phyloP scores from a whole-genome alignment of 495 filamentous ascomycete genomes.

The Podospora comata region DNA sequence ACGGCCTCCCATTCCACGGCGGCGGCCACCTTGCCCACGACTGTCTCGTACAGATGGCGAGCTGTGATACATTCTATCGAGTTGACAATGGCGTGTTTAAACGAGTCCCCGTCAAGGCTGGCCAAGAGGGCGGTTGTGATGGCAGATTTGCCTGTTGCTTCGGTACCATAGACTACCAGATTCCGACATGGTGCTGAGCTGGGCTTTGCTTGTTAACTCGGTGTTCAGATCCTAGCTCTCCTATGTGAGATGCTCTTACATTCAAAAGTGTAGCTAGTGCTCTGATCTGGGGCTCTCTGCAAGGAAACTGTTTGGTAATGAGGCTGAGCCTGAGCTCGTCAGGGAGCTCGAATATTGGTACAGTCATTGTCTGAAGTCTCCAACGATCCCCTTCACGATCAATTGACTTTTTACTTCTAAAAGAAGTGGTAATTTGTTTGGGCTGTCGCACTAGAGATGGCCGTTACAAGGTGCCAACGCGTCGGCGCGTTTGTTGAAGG shows the following conservation, averaged over 20 bases:
- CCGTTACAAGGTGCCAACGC: background rate
- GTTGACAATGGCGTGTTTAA: conserved; percentile 68
- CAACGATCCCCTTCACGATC: background rate
- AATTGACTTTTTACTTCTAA: background rate
- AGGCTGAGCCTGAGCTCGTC: conserved; percentile 52
- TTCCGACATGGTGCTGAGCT: conserved; percentile 49
- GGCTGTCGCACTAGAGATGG: conserved; percentile 4
- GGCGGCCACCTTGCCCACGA: conserved; percentile 53
- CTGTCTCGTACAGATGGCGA: conserved; percentile 78
- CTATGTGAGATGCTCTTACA: conserved; percentile 39
- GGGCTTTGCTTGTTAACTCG: conserved; percentile 31
- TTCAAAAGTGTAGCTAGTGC: conserved; percentile 60
- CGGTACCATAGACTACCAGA: conserved; percentile 78
- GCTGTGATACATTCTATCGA: conserved; percentile 85
- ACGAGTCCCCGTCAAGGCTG: conserved; percentile 20
- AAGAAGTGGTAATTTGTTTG: background rate
- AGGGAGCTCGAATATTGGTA: conserved; percentile 44
- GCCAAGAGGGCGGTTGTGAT: conserved; percentile 62
- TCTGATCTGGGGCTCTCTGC: conserved; percentile 61
- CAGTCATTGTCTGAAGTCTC: conserved; percentile 20
- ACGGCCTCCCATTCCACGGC: conserved; percentile 45
- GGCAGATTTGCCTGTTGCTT: conserved; percentile 85
- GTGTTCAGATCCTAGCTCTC: background rate
- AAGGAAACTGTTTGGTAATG: conserved; percentile 53
- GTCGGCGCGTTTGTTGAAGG: background rate